Evolutionary conservation across 352 stramenopile species (phyloP), one percentile per base, ranked within the genome.

Genomic region (Globisporangium abappressorium): DNA sequence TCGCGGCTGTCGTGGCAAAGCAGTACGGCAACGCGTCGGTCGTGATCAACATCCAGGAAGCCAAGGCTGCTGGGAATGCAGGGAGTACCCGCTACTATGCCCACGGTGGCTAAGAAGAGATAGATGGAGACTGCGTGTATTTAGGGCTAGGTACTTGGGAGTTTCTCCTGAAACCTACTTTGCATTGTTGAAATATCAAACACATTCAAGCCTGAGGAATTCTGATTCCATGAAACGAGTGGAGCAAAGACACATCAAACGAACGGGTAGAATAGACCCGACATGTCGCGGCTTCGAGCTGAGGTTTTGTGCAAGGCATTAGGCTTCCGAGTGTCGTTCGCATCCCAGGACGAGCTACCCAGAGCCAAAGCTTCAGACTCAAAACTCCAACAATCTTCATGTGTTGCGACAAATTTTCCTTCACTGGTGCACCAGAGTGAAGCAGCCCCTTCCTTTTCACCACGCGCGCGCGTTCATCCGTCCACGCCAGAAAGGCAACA

Each of bases 11-110:
- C n/a, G 57, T 62, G 7, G 18, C 57, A n/a, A 51, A 62, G 33
- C 20, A 62, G 36, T 62, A 62, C 57, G 46, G 46, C 46, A 8
- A 34, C 30, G 18, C n/a, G 20, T 58, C 60, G 18, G 47, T 65
- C 26, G 60, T 65, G 28, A 49, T 65, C 26, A 65, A 65, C 9
- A 70, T 73, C 65, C 66, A 72, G n/a, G 34, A 60, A 0, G 61
- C 7, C 11, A 74, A 34, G 46, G 63, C 3, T 24, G 30, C 9
- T 15, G 67, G 24, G 20, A 55, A 33, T 64, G 49, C 20, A 18
- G 33, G 28, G n/a, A 59, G 54, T 20, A 38, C 54, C 12, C 54
- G 8, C 5, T 59, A 38, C 26, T 59, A 38, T 9, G 26, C 54
- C 28, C 54, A 41, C 15, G 54, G 54, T 1, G 54, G 26, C 28